Evolutionary conservation across 441 rosid genomes (phyloP).

Genomic region (Lepidium campestre): DNA sequence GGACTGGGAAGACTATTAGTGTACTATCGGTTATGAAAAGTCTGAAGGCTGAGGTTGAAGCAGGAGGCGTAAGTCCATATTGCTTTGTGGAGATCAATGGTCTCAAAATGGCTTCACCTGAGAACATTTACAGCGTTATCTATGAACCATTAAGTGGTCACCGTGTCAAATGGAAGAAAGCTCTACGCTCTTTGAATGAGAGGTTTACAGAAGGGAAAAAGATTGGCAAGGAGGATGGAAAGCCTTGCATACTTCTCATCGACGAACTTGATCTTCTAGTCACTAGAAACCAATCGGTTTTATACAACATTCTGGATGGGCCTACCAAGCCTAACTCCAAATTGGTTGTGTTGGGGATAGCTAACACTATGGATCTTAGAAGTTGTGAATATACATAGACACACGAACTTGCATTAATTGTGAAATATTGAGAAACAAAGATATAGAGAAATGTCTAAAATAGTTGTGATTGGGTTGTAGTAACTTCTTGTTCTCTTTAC

Average conservation of each 20-base stretch:
- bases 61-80: slow-evolving; percentile 62
- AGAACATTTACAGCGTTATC: slow-evolving; percentile 84
- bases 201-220: slow-evolving; percentile 71
- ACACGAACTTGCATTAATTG: no score
- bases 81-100: slow-evolving; percentile 94
- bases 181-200: slow-evolving; percentile 70
- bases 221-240: slow-evolving; percentile 50
- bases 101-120: slow-evolving; percentile 87
- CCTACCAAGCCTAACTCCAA: slow-evolving; percentile 86
- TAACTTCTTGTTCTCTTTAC: no score
- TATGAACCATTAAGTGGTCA: slow-evolving; percentile 93
- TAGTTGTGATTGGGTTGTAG: no score
- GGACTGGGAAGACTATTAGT: slow-evolving; percentile 99
- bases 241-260: slow-evolving; percentile 86
- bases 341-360: slow-evolving; percentile 86
- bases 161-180: slow-evolving; percentile 90
- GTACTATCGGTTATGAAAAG: slow-evolving; percentile 80
- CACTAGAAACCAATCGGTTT: slow-evolving; percentile 89
- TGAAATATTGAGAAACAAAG: no score
- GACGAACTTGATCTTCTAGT: slow-evolving; percentile 96
- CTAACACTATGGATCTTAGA: slow-evolving; percentile 98
- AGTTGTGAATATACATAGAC: no score
- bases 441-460: no score
- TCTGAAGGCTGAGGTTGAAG: slow-evolving; percentile 83
- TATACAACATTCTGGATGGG: slow-evolving; percentile 94